Evolutionary conservation across 75 land plant species (phyloP), one percentile per base, ranked within the genome.

Genomic region (Isoetes taiwanensis): DNA sequence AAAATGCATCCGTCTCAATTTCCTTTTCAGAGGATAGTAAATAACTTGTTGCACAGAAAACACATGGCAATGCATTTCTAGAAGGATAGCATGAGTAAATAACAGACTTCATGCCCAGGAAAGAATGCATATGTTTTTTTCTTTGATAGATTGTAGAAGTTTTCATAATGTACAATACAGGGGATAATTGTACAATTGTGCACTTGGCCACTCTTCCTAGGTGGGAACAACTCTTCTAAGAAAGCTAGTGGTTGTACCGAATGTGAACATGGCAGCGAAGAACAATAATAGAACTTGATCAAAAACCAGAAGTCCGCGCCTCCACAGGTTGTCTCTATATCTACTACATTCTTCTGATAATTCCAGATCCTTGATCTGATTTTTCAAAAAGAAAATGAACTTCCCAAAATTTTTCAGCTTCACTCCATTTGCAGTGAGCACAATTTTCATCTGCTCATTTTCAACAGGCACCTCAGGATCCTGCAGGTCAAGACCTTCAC

Each of bases 271-370:
- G 25, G 50, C 50, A n/a, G 12, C 50, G 19, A 46, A 46, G 16
- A 19, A 46, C 4, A 46, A 23, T n/a, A 46, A 19, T 16, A 46
- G 50, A 8, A 46, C 50, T 46, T 46, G 50, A 46, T 46, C 50
- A n/a, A 46, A 46, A 4, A 23, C 50, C 50, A 46, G 50, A 5
- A 46, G 16, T 5, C 50, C 50, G 6, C 50, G 50, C 16, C 50
- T 16, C 50, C 50, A 46, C 5, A 46, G 21, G 21, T 46, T 46
- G 16, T 46, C 50, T 3, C 50, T 16, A 23, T 46, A 46, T 5
- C 50, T 5, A 19, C 16, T 16, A 19, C 16, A 19, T 23, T 46
- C 50, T 23, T 46, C 50, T 23, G 50, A 46, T 23, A 46, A n/a
- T 23, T 46, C 50, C 8, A 46, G 50, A 23, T 46, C 50, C n/a